A percentile compares a stretch with the other conserved stretches of the same genome.
Evolutionary conservation across 2,329 filamentous ascomycete genomes (phyloP).

Genomic region (Peltaster fructicola): DNA sequence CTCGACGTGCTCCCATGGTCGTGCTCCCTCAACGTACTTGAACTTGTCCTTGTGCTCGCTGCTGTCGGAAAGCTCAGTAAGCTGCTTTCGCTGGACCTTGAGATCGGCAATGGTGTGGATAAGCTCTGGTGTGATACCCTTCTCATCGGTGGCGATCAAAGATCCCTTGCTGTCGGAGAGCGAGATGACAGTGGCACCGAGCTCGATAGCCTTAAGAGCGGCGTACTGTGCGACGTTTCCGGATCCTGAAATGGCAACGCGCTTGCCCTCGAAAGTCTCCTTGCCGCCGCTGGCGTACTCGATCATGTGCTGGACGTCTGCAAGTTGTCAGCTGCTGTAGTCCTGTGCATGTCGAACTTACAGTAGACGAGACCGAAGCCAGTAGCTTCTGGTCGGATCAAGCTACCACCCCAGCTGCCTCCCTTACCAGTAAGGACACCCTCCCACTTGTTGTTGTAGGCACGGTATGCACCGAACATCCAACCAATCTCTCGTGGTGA

Average conservation of each 20-base stretch:
- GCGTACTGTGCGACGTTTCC: conserved; percentile 98
- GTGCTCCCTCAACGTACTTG: conserved; percentile 72
- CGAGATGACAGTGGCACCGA: conserved; percentile 80
- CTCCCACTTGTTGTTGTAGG: conserved; percentile 78
- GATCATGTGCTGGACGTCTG: conserved; percentile 85
- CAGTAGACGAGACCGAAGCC: conserved; percentile 88
- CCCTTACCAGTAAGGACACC: conserved; percentile 95
- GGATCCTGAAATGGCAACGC: conserved; percentile 86
- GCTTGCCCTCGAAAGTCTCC: conserved; percentile 77
- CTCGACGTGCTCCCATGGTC: conserved; percentile 82
- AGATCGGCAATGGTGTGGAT: conserved; percentile 62
- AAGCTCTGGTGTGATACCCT: conserved; percentile 61
- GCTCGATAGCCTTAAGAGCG: conserved; percentile 88
- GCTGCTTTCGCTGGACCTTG: conserved; percentile 72
- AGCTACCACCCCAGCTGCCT: conserved; percentile 72
- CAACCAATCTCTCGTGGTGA: conserved; percentile 82
- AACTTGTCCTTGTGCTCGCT: conserved; percentile 44
- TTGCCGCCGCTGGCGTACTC: conserved; percentile 60
- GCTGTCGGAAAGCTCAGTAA: conserved; percentile 51
- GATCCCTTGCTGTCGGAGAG: conserved; percentile 84
- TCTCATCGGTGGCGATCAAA: conserved; percentile 54
- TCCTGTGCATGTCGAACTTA: conserved; percentile 20
- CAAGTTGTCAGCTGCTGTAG: conserved; percentile 4
- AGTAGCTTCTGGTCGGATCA: conserved; percentile 93
- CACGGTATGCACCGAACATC: conserved; percentile 87